A percentile compares a stretch with the other conserved stretches of the same genome.
Conservation (phyloP, 2,329 filamentous ascomycete genomes). For the Penicillium polonicum region DNA sequence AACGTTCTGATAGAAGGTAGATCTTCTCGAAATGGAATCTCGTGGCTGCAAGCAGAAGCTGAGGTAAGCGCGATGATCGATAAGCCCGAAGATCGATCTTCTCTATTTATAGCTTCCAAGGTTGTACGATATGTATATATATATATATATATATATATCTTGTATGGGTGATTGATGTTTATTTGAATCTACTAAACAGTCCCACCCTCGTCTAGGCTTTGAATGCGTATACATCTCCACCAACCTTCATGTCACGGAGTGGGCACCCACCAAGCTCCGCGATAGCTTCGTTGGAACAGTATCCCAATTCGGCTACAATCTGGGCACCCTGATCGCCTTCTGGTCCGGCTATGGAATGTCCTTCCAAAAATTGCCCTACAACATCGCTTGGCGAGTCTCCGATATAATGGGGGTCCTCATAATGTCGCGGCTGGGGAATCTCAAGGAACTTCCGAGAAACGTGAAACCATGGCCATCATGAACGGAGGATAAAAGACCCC, state of each 20-base stretch:
- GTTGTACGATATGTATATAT: too few species aligned
- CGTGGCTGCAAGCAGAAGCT: conserved; percentile 29
- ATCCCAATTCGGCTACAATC: too few species aligned
- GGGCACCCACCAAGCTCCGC: too few species aligned
- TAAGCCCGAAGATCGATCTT: neutral
- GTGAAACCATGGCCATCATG: conserved; percentile 19
- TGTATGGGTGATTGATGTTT: neutral
- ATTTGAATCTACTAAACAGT: neutral
- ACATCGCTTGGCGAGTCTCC: too few species aligned
- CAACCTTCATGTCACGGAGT: too few species aligned
- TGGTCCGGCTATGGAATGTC: too few species aligned
- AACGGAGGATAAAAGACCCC: conserved; percentile 2
- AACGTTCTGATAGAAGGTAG: neutral
- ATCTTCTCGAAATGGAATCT: conserved; percentile 21
- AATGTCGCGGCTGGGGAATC: conserved; percentile 39
- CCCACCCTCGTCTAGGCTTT: conserved; percentile 37
- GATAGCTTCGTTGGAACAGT: too few species aligned
- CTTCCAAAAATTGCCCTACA: too few species aligned
- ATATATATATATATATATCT: too few species aligned
- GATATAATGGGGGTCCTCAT: conserved; percentile 29
- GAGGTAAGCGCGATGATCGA: conserved; percentile 23
- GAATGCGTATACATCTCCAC: too few species aligned
- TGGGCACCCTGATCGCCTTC: too few species aligned
- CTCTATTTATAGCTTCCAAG: neutral
- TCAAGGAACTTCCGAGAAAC: conserved; percentile 28